Base-by-base conservation (phyloP, 2,329 filamentous ascomycete genomes). In the Acrodontium crateriforme region DNA sequence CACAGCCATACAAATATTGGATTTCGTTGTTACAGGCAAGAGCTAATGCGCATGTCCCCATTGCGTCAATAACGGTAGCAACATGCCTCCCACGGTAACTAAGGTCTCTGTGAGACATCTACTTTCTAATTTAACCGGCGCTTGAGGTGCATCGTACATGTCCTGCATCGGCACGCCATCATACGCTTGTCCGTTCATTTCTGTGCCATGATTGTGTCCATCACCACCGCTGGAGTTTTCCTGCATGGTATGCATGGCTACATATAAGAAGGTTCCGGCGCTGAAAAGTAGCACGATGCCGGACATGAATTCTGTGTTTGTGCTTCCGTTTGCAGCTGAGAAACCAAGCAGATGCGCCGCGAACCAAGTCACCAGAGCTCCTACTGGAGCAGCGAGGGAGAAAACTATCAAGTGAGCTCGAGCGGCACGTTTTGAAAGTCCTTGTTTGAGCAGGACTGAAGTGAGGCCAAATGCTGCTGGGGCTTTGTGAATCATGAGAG, bases 211-310 rank as follows among this genome's bases (percentile, higher is more conserved):
- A 45, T 45, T 71, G 72, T 28, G 72, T 66, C 36, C 47, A 17
- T 47, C 45, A 27, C 52, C 41, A 24, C 38, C 25, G 6, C 49
- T 43, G 12, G 40, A 40, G 13, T 75, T 71, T 46, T 93, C 85
- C 50, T 91, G 81, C 83, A 95, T 93, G 1, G 85, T 84, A 50
- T 98, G 89, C 85, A 95, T 94, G 1, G 89, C 89, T 23, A 98
- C 89, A 48, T 95, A 94, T 78, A 98, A 57, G 50, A 98, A 98
- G 0, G 89, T 98, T 10, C 89, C 89, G 1, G 79, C 89, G 0
- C 83, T 93, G 51, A 98, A 98, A n/a, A 95, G 62, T 6, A 98
- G 61, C 23, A 95, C 60, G 65, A 93, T 82, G 14, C 89, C 89
- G 0, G 87, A 95, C 63, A 81, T 85, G 74, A 83, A 94, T 44